Conservation (phyloP, 805 yeast genomes). For the Ogataea chonburiensis region DNA sequence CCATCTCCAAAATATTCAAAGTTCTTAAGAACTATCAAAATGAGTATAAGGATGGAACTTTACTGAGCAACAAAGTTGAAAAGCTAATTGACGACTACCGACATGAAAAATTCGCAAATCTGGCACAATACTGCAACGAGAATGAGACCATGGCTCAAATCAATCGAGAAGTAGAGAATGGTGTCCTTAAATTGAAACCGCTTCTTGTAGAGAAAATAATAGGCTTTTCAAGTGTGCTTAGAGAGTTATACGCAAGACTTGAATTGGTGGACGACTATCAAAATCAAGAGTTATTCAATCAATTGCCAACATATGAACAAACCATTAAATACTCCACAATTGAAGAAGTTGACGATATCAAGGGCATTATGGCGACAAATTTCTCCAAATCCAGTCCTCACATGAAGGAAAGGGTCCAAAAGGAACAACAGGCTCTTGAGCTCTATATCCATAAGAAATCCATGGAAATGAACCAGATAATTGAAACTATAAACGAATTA, state of each 20-base stretch:
- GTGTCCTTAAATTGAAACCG: constrained; percentile 27
- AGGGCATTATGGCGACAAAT: constrained; percentile 27
- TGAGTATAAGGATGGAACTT: constrained; percentile 16
- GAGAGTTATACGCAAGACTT: constrained; percentile 25
- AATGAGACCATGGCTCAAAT: constrained; percentile 24
- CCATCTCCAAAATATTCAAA: constrained; percentile 26
- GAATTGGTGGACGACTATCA: constrained; percentile 24
- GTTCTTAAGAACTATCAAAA: constrained; percentile 17
- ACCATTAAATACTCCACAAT: constrained; percentile 14
- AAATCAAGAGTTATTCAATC: constrained; percentile 16
- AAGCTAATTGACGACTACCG: constrained; percentile 25
- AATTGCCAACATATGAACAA: constrained; percentile 31
- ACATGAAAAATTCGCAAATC: constrained; percentile 14
- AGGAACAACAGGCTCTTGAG: constrained; percentile 31
- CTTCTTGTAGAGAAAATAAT: constrained; percentile 26
- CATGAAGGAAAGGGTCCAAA: constrained; percentile 26
- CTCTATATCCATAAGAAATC: constrained; percentile 23
- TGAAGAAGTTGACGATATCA: constrained; percentile 27
- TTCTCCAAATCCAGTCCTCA: constrained; percentile 29
- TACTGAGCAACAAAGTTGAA: constrained; percentile 20
- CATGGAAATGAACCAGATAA: constrained; percentile 19
- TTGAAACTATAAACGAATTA: constrained; percentile 8
- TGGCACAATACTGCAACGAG: constrained; percentile 25
- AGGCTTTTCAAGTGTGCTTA: constrained; percentile 23
- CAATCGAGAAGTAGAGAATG: constrained; percentile 24